phyloP scores from a whole-genome alignment of 352 stramenopile genomes.

The Phytophthora capsici region DNA sequence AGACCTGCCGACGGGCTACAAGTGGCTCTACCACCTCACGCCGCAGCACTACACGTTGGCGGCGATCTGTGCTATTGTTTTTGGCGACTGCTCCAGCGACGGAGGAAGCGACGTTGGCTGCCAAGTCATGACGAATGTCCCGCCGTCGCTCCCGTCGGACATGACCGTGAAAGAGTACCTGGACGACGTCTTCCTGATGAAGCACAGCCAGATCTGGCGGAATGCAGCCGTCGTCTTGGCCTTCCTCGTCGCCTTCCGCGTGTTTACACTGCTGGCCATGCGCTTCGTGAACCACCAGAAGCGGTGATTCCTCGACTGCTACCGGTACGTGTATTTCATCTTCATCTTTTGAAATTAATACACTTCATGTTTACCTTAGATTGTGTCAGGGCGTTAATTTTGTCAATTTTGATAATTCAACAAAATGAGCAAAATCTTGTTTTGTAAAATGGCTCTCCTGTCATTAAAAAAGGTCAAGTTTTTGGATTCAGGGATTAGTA shows the following conservation, averaged over 20 bases:
- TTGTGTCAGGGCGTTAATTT: neutral
- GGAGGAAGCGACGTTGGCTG: slow-evolving; percentile 28
- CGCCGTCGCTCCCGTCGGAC: slow-evolving; percentile 20
- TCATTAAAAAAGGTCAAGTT: too few species aligned
- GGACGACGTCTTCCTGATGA: slow-evolving; percentile 35
- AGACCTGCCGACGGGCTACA: slow-evolving; percentile 14
- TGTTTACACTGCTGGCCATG: slow-evolving; percentile 18
- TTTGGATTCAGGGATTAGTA: too few species aligned
- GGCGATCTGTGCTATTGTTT: slow-evolving; percentile 5
- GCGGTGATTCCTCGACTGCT: slow-evolving; percentile 8
- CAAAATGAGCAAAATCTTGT: too few species aligned
- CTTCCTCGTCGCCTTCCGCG: slow-evolving; percentile 30
- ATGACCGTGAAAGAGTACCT: slow-evolving; percentile 36
- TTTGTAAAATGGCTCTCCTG: neutral
- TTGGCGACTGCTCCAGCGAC: slow-evolving; percentile 8
- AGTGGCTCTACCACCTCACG: slow-evolving; percentile 28
- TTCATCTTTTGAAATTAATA: neutral
- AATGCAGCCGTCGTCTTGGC: slow-evolving; percentile 15
- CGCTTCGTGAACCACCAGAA: slow-evolving; percentile 39
- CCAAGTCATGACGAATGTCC: slow-evolving; percentile 27
- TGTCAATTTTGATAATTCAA: neutral
- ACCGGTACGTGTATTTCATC: too few species aligned
- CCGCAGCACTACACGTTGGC: slow-evolving; percentile 21
- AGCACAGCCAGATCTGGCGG: slow-evolving; percentile 14
- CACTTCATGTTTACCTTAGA: neutral